These are phyloP conservation scores for Singerocomus inundabilis DNA, from an alignment of 1,284 basidiomycete genomes.

Conservation along the genomic window DNA sequence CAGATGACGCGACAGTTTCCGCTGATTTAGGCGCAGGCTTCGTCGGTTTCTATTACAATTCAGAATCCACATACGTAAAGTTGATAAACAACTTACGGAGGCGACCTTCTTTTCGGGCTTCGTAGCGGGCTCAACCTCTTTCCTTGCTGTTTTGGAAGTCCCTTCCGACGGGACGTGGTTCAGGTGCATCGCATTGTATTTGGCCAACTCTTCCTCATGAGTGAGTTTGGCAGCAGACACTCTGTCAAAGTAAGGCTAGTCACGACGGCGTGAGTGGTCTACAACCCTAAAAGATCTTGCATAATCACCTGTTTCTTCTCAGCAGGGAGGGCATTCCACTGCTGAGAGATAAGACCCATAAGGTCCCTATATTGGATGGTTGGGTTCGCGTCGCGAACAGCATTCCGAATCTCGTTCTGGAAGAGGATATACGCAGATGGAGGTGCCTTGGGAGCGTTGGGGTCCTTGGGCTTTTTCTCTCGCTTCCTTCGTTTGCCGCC, in stretches of 20 bases:
- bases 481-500: constrained; percentile 42
- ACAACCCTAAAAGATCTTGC: neutral
- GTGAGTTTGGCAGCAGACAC: constrained; percentile 44
- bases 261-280: constrained; percentile 7
- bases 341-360: constrained; percentile 66
- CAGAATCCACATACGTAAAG: constrained; percentile 14
- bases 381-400: constrained; percentile 67
- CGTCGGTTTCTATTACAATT: constrained; percentile 24
- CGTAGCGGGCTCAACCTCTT: constrained; percentile 16
- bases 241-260: constrained; percentile 30
- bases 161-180: constrained; percentile 42
- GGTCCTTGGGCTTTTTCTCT: constrained; percentile 75
- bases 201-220: constrained; percentile 49
- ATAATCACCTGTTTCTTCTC: constrained; percentile 70
- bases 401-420: constrained; percentile 87
- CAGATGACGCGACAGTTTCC: constrained; percentile 30
- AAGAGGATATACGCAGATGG: constrained; percentile 94
- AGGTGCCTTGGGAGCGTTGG: constrained; percentile 92
- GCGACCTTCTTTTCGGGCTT: constrained; percentile 28
- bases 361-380: constrained; percentile 71
- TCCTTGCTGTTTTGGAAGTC: constrained; percentile 25
- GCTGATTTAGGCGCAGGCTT: constrained; percentile 27
- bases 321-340: constrained; percentile 70
- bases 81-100: constrained; percentile 14
- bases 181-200: constrained; percentile 50